A percentile compares a stretch with the other conserved stretches of the same genome.
Evolutionary conservation across 257 asterid genomes (phyloP).

Genomic region (Forsythia suspensa): DNA sequence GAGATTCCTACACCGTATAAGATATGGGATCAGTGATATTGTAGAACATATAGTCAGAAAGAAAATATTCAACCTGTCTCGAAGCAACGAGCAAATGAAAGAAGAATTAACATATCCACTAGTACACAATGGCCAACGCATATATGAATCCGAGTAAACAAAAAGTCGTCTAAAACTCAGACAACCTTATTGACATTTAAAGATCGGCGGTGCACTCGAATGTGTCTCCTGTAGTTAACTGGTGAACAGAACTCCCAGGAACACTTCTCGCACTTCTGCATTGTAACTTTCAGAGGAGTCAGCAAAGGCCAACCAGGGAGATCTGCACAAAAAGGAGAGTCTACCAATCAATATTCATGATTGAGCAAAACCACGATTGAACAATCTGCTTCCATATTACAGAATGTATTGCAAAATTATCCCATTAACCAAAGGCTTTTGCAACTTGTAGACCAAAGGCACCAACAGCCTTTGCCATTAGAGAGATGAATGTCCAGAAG

Average conservation of each 20-base stretch:
- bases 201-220: constrained; percentile 84
- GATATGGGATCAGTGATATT: constrained; percentile 23
- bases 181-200: constrained; percentile 74
- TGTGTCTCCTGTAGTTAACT: constrained; percentile 85
- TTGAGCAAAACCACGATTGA: not conserved
- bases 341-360: constrained; percentile 14
- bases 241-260: constrained; percentile 82
- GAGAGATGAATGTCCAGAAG: not conserved
- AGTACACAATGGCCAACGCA: constrained; percentile 9
- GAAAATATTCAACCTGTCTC: not conserved
- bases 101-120: constrained; percentile 16
- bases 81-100: not conserved
- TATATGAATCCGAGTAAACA: constrained; percentile 13
- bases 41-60: not conserved
- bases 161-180: constrained; percentile 16
- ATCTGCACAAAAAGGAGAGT: constrained; percentile 47
- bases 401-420: constrained; percentile 15
- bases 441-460: not conserved
- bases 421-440: constrained; percentile 8
- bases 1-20: constrained; percentile 62
- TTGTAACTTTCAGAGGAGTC: constrained; percentile 67
- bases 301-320: constrained; percentile 90
- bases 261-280: constrained; percentile 93
- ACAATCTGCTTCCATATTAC: constrained; percentile 9
- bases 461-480: not conserved